Base-by-base conservation (phyloP, 1,139 yeast species). In the Yamadazyma trypodendri region DNA sequence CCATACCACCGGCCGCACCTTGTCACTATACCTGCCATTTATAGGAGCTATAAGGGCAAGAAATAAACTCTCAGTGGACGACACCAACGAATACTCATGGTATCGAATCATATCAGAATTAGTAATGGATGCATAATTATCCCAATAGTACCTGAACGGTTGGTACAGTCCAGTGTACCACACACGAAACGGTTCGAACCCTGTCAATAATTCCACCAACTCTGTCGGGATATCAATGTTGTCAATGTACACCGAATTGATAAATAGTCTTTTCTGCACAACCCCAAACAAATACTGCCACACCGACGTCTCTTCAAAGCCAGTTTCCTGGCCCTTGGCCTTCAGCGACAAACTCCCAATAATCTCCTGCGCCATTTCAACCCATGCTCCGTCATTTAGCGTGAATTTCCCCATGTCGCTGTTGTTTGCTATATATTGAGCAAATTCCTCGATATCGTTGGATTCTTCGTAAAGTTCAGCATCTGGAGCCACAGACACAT, bases 71-170 rank as follows among this genome's bases (percentile, higher is more conserved):
- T 40, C 36, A 15, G 44, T 43, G 0, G 54, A 35, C 1, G 35
- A 34, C 11, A 51, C 18, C 8, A 38, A 31, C 6, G 54, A 39
- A 34, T 51, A 54, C 2, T 51, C 49, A 23, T 53, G 46, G 20
- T 52, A 46, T 13, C 35, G 37, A 2, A 41, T 33, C 4, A 36
- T 25, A 8, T 17, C 18, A 12, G 22, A 8, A 18, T 42, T 35
- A 20, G 46, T 40, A 3, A 51, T 38, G 1, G 41, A 35, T 1
- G 58, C 68, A 41, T 51, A 59, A 34, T 55, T 54, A 20, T 45
- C 52, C 60, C 65, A 59, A 41, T 58, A 69, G 44, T 60, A 63
- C 27, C 45, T 40, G 43, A 47, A 68, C 1, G 72, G 72, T 22
- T 40, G 33, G 8, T 65, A 44, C 3, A 59, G 30, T 1, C 68